Conservation (phyloP, 495 filamentous ascomycete genomes). For the Penicillium argentinense region DNA sequence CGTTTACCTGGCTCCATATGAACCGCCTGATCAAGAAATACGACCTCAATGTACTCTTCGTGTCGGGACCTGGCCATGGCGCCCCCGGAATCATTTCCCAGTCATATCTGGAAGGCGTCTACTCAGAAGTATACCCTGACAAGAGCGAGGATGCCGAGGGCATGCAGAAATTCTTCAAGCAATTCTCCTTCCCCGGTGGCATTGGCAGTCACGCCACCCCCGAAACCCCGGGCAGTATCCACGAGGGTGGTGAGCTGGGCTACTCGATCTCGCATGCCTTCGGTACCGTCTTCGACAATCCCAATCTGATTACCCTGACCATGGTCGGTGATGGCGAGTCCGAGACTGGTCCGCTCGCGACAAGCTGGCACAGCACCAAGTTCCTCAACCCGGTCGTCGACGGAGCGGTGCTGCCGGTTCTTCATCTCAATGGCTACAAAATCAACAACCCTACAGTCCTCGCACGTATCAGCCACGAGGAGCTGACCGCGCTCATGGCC, state of each 20-base stretch:
- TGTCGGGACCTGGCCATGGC: constrained; percentile 73
- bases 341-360: constrained; percentile 71
- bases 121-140: constrained; percentile 69
- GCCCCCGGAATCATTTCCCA: constrained; percentile 69
- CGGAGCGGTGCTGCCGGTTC: constrained; percentile 71
- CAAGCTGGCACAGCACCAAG: constrained; percentile 74
- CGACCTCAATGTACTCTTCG: constrained; percentile 64
- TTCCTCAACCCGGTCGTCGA: constrained; percentile 72
- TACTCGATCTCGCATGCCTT: constrained; percentile 75
- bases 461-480: constrained; percentile 66
- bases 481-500: constrained; percentile 59
- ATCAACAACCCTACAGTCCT: constrained; percentile 77
- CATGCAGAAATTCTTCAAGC: constrained; percentile 71
- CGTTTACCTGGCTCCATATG: constrained; percentile 76
- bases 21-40: constrained; percentile 77
- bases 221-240: constrained; percentile 70
- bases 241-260: constrained; percentile 75
- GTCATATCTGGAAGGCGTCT: constrained; percentile 73
- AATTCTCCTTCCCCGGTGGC: constrained; percentile 75
- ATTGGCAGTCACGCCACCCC: constrained; percentile 72
- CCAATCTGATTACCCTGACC: constrained; percentile 65
- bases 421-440: constrained; percentile 78
- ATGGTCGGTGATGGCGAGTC: constrained; percentile 76
- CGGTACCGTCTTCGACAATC: constrained; percentile 68
- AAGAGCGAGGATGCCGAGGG: constrained; percentile 63